Conservation (phyloP, 2,329 filamentous ascomycete species). For the Phyllosticta citrichinensis region DNA sequence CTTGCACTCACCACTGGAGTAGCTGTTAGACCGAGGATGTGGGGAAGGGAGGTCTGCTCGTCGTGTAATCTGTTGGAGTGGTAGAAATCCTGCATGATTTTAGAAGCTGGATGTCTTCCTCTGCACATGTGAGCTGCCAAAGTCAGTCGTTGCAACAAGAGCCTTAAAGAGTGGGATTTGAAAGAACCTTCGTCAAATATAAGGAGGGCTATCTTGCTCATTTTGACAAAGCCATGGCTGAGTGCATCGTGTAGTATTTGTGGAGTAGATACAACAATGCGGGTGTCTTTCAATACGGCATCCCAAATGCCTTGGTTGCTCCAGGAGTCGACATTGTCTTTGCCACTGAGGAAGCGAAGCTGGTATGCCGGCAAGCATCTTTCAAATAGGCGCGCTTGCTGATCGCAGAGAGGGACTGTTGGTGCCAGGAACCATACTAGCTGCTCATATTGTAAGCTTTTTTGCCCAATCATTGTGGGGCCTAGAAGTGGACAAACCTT, state of each 20-base stretch:
- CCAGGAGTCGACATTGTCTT: constrained; percentile 65
- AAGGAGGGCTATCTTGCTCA: constrained; percentile 55
- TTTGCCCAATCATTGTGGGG: background rate
- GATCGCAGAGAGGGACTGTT: constrained; percentile 35
- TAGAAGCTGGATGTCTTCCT: constrained; percentile 52
- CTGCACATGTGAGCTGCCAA: constrained; percentile 62
- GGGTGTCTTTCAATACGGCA: constrained; percentile 50
- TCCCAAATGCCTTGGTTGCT: constrained; percentile 58
- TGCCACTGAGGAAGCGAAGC: constrained; percentile 54
- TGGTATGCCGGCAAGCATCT: constrained; percentile 38
- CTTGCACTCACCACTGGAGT: constrained; percentile 60
- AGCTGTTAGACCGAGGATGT: constrained; percentile 69
- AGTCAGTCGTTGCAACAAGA: background rate
- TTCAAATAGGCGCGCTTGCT: constrained; percentile 30
- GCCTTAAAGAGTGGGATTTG: background rate
- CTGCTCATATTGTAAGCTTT: constrained; percentile 15
- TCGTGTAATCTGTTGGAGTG: constrained; percentile 34
- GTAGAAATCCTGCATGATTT: constrained; percentile 67
- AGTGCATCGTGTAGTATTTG: constrained; percentile 67
- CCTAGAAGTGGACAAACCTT: constrained; percentile 20
- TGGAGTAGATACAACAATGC: constrained; percentile 69
- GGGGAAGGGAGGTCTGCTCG: constrained; percentile 40
- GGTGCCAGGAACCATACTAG: constrained; percentile 39
- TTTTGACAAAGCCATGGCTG: constrained; percentile 59
- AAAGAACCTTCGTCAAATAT: constrained; percentile 72